Evolutionary conservation across 345 rosid genomes (phyloP).

Genomic region (Ricinus communis): DNA sequence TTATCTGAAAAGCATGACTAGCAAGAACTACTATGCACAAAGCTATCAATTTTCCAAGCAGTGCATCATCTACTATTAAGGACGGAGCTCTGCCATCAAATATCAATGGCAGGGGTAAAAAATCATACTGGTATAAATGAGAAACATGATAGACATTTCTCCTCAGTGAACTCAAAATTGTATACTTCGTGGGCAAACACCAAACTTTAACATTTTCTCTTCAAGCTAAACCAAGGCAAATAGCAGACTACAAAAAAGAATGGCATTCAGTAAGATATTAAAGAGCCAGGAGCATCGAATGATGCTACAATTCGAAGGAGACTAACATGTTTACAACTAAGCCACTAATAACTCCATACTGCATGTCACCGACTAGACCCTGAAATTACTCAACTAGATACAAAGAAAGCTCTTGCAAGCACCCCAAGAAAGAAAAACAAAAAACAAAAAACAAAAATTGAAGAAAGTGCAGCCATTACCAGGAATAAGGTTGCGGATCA

Average conservation of each 20-base stretch:
- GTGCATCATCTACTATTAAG: neutral
- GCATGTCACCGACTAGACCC: neutral
- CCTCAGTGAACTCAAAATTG: neutral
- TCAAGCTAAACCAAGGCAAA: too few species aligned
- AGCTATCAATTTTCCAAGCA: neutral
- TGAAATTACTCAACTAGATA: neutral
- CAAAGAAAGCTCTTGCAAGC: neutral
- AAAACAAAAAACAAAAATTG: neutral
- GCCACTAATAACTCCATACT: conserved; percentile 7
- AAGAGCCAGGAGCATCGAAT: too few species aligned
- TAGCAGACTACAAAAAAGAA: too few species aligned
- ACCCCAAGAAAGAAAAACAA: conserved; percentile 3
- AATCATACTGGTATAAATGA: too few species aligned
- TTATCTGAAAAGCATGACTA: neutral
- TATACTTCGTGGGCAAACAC: neutral
- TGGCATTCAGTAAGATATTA: too few species aligned
- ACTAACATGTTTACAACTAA: too few species aligned
- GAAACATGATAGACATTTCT: conserved; percentile 6
- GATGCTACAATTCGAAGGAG: too few species aligned
- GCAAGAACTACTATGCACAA: neutral
- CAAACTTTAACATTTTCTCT: too few species aligned
- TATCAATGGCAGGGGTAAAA: neutral
- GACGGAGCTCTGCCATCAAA: too few species aligned
- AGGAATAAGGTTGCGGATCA: conserved; percentile 73
- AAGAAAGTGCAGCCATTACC: conserved; percentile 44